Evolutionary conservation across 2,329 filamentous ascomycete genomes (phyloP).

Genomic region (Botrytis fragariae): DNA sequence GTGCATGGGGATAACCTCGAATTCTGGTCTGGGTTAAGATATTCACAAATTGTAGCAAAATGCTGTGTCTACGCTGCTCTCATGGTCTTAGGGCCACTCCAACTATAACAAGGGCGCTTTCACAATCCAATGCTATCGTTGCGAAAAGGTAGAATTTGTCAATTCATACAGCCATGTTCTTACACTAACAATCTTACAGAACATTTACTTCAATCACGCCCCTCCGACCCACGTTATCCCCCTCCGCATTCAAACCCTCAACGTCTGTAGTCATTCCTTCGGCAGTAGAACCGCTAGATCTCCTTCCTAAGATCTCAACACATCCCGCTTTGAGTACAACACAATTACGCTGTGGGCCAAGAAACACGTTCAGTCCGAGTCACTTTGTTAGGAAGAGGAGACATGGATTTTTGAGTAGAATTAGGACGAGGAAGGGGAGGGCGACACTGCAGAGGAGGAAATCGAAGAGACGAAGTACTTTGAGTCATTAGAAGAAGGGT

Average conservation of each 20-base stretch:
- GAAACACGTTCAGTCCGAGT: slow-evolving; percentile 39
- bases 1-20: slow-evolving; percentile 19
- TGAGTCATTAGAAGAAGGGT: slow-evolving; percentile 37
- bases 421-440: slow-evolving; percentile 38
- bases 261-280: not conserved
- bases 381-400: slow-evolving; percentile 41
- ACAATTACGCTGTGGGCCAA: slow-evolving; percentile 38
- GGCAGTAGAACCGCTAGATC: slow-evolving; percentile 27
- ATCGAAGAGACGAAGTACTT: slow-evolving; percentile 37
- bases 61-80: slow-evolving; percentile 37
- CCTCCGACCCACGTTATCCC: slow-evolving; percentile 33
- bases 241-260: slow-evolving; percentile 23
- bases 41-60: slow-evolving; percentile 24
- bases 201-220: slow-evolving; percentile 37
- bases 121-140: slow-evolving; percentile 18
- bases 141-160: slow-evolving; percentile 28
- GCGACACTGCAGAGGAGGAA: slow-evolving; percentile 35
- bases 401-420: slow-evolving; percentile 39
- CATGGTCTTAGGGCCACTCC: slow-evolving; percentile 27
- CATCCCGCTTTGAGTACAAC: slow-evolving; percentile 35
- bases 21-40: not conserved
- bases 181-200: slow-evolving; percentile 24
- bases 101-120: slow-evolving; percentile 19
- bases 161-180: not conserved
- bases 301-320: slow-evolving; percentile 36